phyloP scores from a whole-genome alignment of 352 stramenopile genomes.

The Globisporangium parvum region DNA sequence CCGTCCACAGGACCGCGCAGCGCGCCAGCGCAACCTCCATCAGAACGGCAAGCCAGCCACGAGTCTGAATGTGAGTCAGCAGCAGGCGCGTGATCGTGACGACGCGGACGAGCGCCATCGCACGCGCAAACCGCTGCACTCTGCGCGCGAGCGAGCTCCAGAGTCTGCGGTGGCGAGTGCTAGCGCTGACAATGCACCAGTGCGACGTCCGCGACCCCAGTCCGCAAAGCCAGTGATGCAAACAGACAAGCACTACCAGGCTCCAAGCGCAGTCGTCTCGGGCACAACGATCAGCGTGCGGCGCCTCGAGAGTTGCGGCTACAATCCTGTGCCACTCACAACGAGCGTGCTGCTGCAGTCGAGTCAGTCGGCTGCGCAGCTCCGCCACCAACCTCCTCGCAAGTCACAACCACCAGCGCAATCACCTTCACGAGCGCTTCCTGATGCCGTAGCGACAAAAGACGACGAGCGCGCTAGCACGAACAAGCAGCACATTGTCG shows the following conservation, averaged over 20 bases:
- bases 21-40: slow-evolving; percentile 35
- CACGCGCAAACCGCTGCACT: slow-evolving; percentile 14
- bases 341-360: slow-evolving; percentile 6
- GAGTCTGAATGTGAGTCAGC: not conserved
- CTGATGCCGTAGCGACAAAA: no score
- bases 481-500: slow-evolving; percentile 23
- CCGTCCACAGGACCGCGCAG: slow-evolving; percentile 23
- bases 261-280: slow-evolving; percentile 2
- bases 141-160: slow-evolving; percentile 11
- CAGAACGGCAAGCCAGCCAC: slow-evolving; percentile 23
- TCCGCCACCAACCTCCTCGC: not conserved
- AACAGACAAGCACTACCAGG: not conserved
- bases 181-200: not conserved
- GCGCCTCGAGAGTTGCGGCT: slow-evolving; percentile 27
- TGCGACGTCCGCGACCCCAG: slow-evolving; percentile 22
- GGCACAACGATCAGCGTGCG: slow-evolving; percentile 25
- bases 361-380: slow-evolving; percentile 19
- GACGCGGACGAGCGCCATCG: not conserved
- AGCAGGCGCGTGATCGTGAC: not conserved
- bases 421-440: slow-evolving; percentile 2
- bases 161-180: not conserved
- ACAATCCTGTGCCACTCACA: slow-evolving; percentile 19
- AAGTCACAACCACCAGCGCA: not conserved
- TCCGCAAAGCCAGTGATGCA: slow-evolving; percentile 45
- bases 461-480: no score